phyloP scores from a whole-genome alignment of 306 rosid genomes.

The Fagus crenata region DNA sequence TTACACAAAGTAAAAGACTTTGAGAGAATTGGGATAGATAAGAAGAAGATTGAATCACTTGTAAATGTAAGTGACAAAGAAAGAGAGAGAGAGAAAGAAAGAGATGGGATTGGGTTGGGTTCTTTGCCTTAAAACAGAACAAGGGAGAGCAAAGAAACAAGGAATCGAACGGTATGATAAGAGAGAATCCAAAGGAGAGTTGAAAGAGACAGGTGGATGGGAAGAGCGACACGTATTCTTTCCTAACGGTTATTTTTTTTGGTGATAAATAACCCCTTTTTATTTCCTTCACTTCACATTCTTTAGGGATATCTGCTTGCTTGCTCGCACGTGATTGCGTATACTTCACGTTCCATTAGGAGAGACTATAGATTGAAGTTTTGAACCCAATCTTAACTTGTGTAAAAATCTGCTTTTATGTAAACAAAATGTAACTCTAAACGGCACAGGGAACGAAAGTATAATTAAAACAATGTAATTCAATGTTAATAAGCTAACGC shows the following conservation, averaged over 20 bases:
- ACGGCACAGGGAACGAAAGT: too few species aligned
- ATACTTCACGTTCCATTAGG: too few species aligned
- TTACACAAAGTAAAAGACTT: not conserved
- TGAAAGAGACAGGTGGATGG: conserved; percentile 53
- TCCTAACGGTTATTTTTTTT: conserved; percentile 61
- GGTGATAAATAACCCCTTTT: conserved; percentile 18
- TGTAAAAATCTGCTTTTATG: too few species aligned
- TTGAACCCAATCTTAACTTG: too few species aligned
- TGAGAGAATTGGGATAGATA: conserved; percentile 14
- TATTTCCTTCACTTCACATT: not conserved
- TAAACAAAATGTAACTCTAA: too few species aligned
- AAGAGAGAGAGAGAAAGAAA: conserved; percentile 29
- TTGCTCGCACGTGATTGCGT: too few species aligned
- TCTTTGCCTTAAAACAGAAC: conserved; percentile 34
- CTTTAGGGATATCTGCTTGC: not conserved
- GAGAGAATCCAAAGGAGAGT: conserved; percentile 60
- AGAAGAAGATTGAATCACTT: conserved; percentile 21
- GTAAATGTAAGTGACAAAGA: not conserved
- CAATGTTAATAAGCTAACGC: too few species aligned
- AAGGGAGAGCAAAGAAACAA: conserved; percentile 37
- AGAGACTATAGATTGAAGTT: too few species aligned
- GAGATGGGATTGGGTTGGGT: conserved; percentile 16
- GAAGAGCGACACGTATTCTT: conserved; percentile 47
- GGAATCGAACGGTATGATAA: conserved; percentile 25
- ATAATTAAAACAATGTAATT: too few species aligned